Conservation (phyloP, 306 rosid species). For the Nissolia schottii region DNA sequence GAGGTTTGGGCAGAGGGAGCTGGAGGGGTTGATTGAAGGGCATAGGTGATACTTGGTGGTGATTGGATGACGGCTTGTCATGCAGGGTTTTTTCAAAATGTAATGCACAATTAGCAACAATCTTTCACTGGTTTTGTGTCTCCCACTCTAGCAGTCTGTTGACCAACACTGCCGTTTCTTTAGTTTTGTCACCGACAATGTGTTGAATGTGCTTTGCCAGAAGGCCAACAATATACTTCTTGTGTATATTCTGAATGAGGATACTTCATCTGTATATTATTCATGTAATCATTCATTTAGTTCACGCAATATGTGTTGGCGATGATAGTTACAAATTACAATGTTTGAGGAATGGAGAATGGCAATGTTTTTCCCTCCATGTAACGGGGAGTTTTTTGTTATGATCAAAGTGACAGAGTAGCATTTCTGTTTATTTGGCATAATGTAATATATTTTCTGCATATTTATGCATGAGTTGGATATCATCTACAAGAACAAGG, state of each 20-base stretch:
- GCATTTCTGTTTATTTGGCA: constrained; percentile 23
- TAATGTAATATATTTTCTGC: constrained; percentile 21
- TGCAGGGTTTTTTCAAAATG: constrained; percentile 27
- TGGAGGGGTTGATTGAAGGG: constrained; percentile 67
- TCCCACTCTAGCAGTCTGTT: constrained; percentile 45
- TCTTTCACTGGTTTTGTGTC: constrained; percentile 42
- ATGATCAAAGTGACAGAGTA: constrained; percentile 8
- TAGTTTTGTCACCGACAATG: constrained; percentile 49
- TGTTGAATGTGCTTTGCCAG: constrained; percentile 54
- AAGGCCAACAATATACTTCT: constrained; percentile 54
- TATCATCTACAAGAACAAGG: constrained; percentile 9
- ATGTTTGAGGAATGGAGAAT: constrained; percentile 44
- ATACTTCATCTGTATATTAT: constrained; percentile 62
- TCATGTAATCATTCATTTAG: constrained; percentile 38
- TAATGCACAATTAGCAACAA: constrained; percentile 43
- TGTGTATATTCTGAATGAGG: constrained; percentile 64
- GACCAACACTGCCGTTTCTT: constrained; percentile 38
- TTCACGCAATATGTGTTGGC: constrained; percentile 38
- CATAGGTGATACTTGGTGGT: constrained; percentile 52
- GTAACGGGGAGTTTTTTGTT: constrained; percentile 34
- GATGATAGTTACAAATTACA: constrained; percentile 31
- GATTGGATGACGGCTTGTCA: constrained; percentile 24
- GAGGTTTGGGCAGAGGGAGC: constrained; percentile 69
- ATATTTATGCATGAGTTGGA: constrained; percentile 12
- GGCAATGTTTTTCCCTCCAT: constrained; percentile 38